These are phyloP conservation scores for Penicillium canescens DNA, from an alignment of 495 filamentous ascomycete genomes.

Conservation along the genomic window DNA sequence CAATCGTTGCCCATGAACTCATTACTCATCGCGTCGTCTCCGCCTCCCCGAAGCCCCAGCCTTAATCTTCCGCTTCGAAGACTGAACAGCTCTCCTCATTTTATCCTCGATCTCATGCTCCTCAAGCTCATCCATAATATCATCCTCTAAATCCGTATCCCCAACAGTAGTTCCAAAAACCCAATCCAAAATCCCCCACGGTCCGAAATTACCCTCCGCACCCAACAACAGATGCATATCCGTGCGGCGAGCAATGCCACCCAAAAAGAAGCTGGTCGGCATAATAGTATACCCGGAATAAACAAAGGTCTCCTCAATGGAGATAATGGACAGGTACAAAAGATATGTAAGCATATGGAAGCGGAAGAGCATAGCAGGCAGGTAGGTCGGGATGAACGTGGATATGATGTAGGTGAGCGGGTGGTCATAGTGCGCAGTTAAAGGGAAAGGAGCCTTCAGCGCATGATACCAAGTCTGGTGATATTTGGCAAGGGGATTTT, in stretches of 20 bases:
- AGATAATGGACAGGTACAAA: conserved; percentile 64
- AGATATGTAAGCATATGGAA: conserved; percentile 81
- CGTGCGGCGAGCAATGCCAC: conserved; percentile 69
- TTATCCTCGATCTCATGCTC: conserved; percentile 23
- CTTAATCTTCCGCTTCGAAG: conserved; percentile 25
- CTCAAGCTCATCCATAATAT: conserved; percentile 22
- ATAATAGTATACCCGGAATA: conserved; percentile 77
- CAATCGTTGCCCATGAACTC: not conserved
- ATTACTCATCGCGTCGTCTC: not conserved
- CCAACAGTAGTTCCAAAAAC: conserved; percentile 65
- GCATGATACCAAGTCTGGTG: conserved; percentile 70
- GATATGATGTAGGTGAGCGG: conserved; percentile 69
- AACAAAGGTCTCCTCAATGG: conserved; percentile 73
- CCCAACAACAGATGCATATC: conserved; percentile 64
- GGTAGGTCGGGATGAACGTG: conserved; percentile 70
- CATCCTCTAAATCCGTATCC: conserved; percentile 48
- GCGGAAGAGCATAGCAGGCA: conserved; percentile 64
- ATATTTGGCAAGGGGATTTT: conserved; percentile 30
- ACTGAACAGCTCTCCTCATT: conserved; percentile 26
- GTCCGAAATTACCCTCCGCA: conserved; percentile 72
- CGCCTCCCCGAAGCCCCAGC: not conserved
- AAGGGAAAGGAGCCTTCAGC: conserved; percentile 61
- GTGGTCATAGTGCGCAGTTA: conserved; percentile 77
- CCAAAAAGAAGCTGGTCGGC: conserved; percentile 70
- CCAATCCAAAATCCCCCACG: conserved; percentile 80